A percentile compares a stretch with the other conserved stretches of the same genome.
phyloP scores from a whole-genome alignment of 306 rosid species.

The Casuarina glauca region DNA sequence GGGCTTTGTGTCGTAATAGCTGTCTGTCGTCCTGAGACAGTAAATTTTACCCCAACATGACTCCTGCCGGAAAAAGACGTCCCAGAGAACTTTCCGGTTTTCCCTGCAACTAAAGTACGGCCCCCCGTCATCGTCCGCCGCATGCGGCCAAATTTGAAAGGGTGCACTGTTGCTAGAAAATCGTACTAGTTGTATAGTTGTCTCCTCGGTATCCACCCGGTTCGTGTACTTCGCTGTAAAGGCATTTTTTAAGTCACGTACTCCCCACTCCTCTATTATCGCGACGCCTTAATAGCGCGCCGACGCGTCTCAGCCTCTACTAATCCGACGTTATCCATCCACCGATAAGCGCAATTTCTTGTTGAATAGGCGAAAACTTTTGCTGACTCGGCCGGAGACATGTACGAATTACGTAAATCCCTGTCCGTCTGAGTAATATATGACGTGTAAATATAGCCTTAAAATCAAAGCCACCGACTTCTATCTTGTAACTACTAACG shows the following conservation, averaged over 20 bases:
- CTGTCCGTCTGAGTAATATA: slow-evolving; percentile 19
- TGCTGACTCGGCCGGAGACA: slow-evolving; percentile 35
- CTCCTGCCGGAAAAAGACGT: no score
- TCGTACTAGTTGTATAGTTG: background rate
- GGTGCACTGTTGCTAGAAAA: background rate
- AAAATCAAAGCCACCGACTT: slow-evolving; percentile 18
- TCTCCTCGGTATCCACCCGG: background rate
- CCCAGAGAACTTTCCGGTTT: no score
- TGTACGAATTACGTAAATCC: background rate
- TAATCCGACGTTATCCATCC: slow-evolving; percentile 37
- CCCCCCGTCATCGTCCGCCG: no score
- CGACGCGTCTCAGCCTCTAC: slow-evolving; percentile 26
- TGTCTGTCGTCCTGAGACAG: no score
- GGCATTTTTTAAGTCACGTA: slow-evolving; percentile 40
- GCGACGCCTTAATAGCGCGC: slow-evolving; percentile 6
- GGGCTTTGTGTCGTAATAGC: no score
- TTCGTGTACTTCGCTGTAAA: slow-evolving; percentile 28
- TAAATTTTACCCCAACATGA: no score
- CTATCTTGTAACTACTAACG: background rate
- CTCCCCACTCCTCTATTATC: slow-evolving; percentile 3
- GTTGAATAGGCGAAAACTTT: background rate
- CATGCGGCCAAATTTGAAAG: no score
- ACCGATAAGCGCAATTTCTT: background rate
- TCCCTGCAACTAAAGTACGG: no score
- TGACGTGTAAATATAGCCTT: slow-evolving; percentile 31